These are phyloP conservation scores for Thermomucor indicae-seudaticae DNA, from an alignment of 371 early-diverging fungal species.

Conservation along the genomic window DNA sequence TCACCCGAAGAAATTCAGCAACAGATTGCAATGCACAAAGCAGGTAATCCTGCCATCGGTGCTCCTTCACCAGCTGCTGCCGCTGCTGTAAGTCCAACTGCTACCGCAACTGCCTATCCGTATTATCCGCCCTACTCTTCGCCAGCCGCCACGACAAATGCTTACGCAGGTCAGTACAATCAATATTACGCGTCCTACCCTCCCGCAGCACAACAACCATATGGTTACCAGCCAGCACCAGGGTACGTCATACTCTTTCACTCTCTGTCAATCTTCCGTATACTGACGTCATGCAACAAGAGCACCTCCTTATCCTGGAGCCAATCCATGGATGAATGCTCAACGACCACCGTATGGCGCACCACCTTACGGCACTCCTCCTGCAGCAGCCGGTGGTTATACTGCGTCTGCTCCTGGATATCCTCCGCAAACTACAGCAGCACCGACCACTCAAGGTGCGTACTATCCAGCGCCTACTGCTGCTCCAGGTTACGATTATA, in stretches of 20 bases:
- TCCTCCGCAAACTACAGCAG: constrained; percentile 3
- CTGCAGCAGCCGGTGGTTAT: not conserved
- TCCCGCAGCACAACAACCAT: constrained; percentile 8
- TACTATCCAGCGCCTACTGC: constrained; percentile 8
- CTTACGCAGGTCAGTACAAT: constrained; percentile 7
- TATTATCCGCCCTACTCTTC: constrained; percentile 1
- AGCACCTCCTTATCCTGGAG: constrained; percentile 10
- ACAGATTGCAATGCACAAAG: constrained; percentile 37
- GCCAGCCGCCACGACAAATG: constrained; percentile 2
- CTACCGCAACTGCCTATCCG: constrained; percentile 10
- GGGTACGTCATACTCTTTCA: constrained; percentile 4
- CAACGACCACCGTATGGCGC: constrained; percentile 4
- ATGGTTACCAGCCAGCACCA: constrained; percentile 14
- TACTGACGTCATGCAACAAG: not conserved
- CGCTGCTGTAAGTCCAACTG: constrained; percentile 10
- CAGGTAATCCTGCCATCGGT: constrained; percentile 14
- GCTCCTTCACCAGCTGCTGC: constrained; percentile 8
- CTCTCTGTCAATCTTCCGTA: not conserved
- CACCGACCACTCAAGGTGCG: constrained; percentile 4
- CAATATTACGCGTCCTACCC: constrained; percentile 9
- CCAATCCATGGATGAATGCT: constrained; percentile 3
- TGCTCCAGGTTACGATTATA: constrained; percentile 1
- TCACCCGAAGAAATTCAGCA: constrained; percentile 38
- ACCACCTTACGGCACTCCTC: not conserved
- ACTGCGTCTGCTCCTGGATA: not conserved